These are phyloP conservation scores for Zygosaccharomyces sapae DNA, from an alignment of 1,139 yeast genomes.

Conservation along the genomic window DNA sequence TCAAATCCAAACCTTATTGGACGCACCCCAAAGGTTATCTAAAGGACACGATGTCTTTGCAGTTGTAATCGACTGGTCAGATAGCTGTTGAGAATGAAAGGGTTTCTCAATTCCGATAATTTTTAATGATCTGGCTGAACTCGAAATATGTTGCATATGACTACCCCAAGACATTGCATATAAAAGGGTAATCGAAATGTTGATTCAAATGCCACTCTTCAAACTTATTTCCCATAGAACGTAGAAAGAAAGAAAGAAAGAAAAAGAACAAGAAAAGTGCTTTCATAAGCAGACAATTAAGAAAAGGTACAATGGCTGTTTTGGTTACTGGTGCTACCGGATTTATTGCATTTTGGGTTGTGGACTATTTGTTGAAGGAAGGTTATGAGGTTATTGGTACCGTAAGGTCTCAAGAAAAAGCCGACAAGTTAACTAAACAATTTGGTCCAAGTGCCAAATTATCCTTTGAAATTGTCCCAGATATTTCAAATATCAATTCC, in stretches of 20 bases:
- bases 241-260: too few species aligned
- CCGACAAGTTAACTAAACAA: constrained; percentile 22
- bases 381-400: constrained; percentile 38
- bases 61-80: too few species aligned
- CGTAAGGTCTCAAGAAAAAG: constrained; percentile 37
- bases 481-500: constrained; percentile 46
- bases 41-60: background rate
- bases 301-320: constrained; percentile 23
- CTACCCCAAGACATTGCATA: background rate
- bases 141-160: background rate
- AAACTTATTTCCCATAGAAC: too few species aligned
- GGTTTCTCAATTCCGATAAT: too few species aligned
- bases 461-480: constrained; percentile 48
- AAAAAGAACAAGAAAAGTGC: too few species aligned
- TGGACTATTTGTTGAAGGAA: constrained; percentile 28
- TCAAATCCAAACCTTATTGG: background rate
- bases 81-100: too few species aligned
- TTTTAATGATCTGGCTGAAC: too few species aligned
- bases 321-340: constrained; percentile 51
- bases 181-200: background rate
- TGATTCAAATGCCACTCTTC: too few species aligned
- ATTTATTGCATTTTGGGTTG: constrained; percentile 46
- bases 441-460: constrained; percentile 32
- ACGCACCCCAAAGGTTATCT: background rate
- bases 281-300: too few species aligned